Evolutionary conservation across 2,329 filamentous ascomycete genomes (phyloP).

Genomic region (Cladosporium phlei): DNA sequence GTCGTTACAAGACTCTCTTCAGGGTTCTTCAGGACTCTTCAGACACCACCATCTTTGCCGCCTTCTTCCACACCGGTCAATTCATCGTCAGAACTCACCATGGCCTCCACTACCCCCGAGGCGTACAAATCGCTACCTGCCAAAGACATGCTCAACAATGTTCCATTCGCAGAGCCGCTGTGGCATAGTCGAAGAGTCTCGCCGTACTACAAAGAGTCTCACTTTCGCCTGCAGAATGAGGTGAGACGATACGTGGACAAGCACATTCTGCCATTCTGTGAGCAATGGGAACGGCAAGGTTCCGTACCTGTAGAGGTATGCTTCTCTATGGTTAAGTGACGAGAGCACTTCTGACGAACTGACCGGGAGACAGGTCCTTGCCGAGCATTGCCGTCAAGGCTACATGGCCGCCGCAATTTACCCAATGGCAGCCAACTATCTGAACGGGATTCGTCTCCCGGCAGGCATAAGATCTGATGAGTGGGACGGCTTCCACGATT

Average conservation of each 20-base stretch:
- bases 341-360: too few species aligned
- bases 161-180: background rate
- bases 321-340: too few species aligned
- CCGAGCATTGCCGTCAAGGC: conserved; percentile 42
- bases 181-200: background rate
- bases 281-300: conserved; percentile 58
- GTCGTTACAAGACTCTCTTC: too few species aligned
- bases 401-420: conserved; percentile 39
- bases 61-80: too few species aligned
- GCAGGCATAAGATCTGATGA: conserved; percentile 45
- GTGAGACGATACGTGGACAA: conserved; percentile 49
- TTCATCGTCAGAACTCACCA: too few species aligned
- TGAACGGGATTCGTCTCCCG: conserved; percentile 34
- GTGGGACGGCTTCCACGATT: conserved; percentile 53
- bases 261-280: conserved; percentile 52
- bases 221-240: background rate
- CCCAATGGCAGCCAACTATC: conserved; percentile 15
- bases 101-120: background rate
- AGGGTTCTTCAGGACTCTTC: too few species aligned
- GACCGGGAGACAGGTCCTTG: conserved; percentile 32
- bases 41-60: too few species aligned
- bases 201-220: background rate
- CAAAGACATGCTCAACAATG: background rate
- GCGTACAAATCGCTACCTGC: background rate
- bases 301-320: conserved; percentile 24